Conservation (phyloP, 257 asterid species). For the Handroanthus guayacan region DNA sequence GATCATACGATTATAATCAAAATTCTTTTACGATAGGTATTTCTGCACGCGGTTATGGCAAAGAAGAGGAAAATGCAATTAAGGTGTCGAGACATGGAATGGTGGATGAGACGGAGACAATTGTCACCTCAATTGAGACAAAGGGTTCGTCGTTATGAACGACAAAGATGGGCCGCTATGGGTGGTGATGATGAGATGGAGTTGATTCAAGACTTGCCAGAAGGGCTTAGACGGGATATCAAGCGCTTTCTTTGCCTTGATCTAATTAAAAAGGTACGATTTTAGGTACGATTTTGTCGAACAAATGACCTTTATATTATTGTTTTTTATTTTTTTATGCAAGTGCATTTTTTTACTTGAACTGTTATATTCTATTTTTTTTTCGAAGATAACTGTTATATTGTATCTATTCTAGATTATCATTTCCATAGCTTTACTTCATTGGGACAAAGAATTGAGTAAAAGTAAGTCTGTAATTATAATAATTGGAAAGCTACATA, state of each 20-base stretch:
- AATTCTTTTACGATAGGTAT: slow-evolving; percentile 53
- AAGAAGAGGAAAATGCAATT: slow-evolving; percentile 89
- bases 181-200: slow-evolving; percentile 96
- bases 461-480: no score
- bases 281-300: slow-evolving; percentile 46
- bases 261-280: slow-evolving; percentile 69
- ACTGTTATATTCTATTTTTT: background rate
- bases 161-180: slow-evolving; percentile 73
- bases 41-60: slow-evolving; percentile 97
- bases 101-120: slow-evolving; percentile 99
- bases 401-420: background rate
- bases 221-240: slow-evolving; percentile 94
- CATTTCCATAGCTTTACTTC: no score
- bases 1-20: background rate
- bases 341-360: background rate
- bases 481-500: no score
- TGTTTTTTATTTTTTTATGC: background rate
- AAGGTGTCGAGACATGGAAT: slow-evolving; percentile 88
- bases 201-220: slow-evolving; percentile 75
- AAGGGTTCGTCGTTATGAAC: slow-evolving; percentile 85
- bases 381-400: no score
- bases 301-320: background rate
- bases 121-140: slow-evolving; percentile 78
- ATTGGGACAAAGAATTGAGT: no score
- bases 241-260: slow-evolving; percentile 94